Base-by-base conservation (phyloP, 2,329 filamentous ascomycete species). In the Fusarium musae region DNA sequence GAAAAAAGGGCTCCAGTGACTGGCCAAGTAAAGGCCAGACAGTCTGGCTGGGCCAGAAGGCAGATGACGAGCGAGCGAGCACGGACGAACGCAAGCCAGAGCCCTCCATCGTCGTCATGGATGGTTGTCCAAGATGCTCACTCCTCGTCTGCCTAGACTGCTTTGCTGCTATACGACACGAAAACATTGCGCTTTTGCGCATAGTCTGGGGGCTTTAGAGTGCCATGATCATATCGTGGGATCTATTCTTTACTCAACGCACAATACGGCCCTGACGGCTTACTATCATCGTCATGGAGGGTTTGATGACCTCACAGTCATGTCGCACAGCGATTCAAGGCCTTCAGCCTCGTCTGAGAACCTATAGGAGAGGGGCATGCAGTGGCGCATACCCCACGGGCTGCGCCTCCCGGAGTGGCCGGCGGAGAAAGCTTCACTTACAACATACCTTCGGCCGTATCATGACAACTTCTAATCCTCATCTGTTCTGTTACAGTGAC, bases 371-470 rank as follows among this genome's bases (percentile, higher is more conserved):
- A 26, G 26, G 26, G 26, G 26, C 26, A 26, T 26, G 26, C 26
- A 23, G 23, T 23, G 23, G 23, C 23, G 23, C 23, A 23, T 23
- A 26, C 26, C 69, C 71, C 76, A 75, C 62, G 30, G 30, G 69
- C 79, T 80, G 79, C 79, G 79, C 79, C 79, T 79, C 77, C 70
- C 76, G 75, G 77, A 77, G 76, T 78, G 71, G 75, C 77, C 77
- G 77, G 75, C 69, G 75, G 72, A 76, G 68, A 76, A 36, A 67
- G 61, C 70, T 46, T 47, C 12, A 28, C 30, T 30, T 11, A 30
- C 30, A 30, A 26, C 26, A 26, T 26, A 26, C 26, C 26, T 66
- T 65, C 60, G 66, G 63, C 70, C 62, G 56, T 66, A 74, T 74
- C 74, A 66, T 74, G 66, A 77, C 75, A 61, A 59, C 69, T 70